phyloP scores from a whole-genome alignment of 1,284 basidiomycete genomes.

The Leccinum solheimii region DNA sequence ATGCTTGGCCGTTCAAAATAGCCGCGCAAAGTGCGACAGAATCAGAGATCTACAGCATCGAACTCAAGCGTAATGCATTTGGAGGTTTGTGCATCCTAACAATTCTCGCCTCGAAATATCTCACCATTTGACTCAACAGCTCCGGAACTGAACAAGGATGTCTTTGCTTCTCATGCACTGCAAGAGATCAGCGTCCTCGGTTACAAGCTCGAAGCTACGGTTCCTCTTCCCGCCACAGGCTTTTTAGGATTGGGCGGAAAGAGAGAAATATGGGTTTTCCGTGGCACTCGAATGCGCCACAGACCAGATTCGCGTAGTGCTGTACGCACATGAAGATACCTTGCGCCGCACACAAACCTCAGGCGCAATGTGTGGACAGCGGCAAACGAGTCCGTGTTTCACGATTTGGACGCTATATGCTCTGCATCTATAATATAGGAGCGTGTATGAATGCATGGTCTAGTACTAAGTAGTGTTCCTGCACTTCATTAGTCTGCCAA shows the following conservation, averaged over 20 bases:
- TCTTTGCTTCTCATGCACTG: conserved; percentile 45
- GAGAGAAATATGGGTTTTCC: conserved; percentile 53
- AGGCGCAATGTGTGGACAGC: background rate
- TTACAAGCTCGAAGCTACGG: conserved; percentile 48
- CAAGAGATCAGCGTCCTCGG: conserved; percentile 42
- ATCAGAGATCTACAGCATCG: conserved; percentile 52
- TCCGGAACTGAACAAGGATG: conserved; percentile 40
- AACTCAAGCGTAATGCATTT: conserved; percentile 42
- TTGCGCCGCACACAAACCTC: background rate
- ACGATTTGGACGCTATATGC: conserved; percentile 11
- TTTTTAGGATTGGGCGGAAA: conserved; percentile 42
- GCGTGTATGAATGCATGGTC: background rate
- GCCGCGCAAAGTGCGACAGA: conserved; percentile 48
- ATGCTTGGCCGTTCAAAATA: conserved; percentile 51
- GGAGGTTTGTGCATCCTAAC: conserved; percentile 39
- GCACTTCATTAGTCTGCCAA: conserved; percentile 27
- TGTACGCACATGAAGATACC: conserved; percentile 19
- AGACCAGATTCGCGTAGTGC: conserved; percentile 34
- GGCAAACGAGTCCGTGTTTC: conserved; percentile 11
- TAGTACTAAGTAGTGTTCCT: background rate
- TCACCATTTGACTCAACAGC: conserved; percentile 28
- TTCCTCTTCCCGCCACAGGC: conserved; percentile 44
- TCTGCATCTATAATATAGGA: conserved; percentile 2
- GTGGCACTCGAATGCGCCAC: conserved; percentile 30
- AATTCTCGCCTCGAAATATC: conserved; percentile 16